Conservation (phyloP, 2,329 filamentous ascomycete species). For the Bipolaris victoriae region DNA sequence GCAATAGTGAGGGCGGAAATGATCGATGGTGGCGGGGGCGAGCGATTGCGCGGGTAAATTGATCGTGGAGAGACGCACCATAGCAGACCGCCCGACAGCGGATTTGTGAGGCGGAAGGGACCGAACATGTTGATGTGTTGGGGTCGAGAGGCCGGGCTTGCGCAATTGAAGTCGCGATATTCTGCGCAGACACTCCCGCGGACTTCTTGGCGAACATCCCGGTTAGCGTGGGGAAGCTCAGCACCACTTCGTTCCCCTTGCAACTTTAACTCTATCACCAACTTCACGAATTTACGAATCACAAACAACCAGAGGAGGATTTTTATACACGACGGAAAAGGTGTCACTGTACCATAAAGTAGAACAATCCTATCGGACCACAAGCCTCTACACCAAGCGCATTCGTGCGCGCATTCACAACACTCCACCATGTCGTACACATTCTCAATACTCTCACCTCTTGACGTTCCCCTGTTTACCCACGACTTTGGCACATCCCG, state of each 20-base stretch:
- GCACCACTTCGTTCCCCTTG: constrained; percentile 1
- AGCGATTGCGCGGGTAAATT: constrained; percentile 1
- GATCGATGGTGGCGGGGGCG: background rate
- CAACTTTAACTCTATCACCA: background rate
- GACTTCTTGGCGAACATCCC: constrained; percentile 40
- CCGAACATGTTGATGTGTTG: constrained; percentile 47
- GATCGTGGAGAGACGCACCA: constrained; percentile 34
- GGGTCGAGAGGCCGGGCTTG: constrained; percentile 14
- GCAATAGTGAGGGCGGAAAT: background rate
- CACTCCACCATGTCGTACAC: constrained; percentile 84
- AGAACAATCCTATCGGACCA: background rate
- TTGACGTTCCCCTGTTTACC: constrained; percentile 95
- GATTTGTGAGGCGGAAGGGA: constrained; percentile 49
- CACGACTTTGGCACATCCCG: constrained; percentile 97
- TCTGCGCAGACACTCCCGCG: constrained; percentile 36
- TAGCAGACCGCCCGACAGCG: constrained; percentile 48
- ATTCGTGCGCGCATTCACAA: background rate
- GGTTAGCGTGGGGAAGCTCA: constrained; percentile 35
- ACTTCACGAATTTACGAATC: constrained; percentile 4
- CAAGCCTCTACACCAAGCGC: background rate
- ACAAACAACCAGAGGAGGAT: background rate
- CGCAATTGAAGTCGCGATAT: constrained; percentile 25
- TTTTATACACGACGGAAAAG: background rate
- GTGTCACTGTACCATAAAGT: background rate
- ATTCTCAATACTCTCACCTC: constrained; percentile 94